phyloP scores from a whole-genome alignment of 2,329 filamentous ascomycete species.

The Phaeosphaeria sp. region DNA sequence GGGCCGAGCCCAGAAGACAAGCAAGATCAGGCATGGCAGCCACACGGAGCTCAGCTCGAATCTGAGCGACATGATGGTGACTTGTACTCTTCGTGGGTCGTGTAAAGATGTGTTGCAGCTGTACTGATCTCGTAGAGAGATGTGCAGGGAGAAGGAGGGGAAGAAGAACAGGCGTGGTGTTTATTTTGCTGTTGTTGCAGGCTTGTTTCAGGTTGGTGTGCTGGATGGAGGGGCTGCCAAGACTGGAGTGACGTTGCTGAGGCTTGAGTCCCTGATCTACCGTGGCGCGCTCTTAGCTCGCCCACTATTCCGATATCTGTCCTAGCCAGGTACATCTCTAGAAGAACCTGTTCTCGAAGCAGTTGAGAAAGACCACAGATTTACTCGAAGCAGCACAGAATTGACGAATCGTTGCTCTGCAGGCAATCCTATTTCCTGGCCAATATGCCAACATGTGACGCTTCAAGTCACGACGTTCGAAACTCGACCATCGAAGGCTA shows the following conservation, averaged over 20 bases:
- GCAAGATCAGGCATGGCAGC: conserved; percentile 50
- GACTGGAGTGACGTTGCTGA: neutral
- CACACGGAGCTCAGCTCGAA: conserved; percentile 43
- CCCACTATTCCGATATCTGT: neutral
- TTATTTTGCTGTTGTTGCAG: conserved; percentile 4
- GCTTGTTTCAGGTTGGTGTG: conserved; percentile 11
- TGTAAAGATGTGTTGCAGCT: neutral
- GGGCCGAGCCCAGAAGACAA: conserved; percentile 73
- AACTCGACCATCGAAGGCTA: too few relatives aligned
- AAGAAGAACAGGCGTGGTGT: neutral
- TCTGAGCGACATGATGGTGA: conserved; percentile 33
- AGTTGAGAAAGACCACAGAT: neutral
- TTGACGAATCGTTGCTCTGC: too few relatives aligned
- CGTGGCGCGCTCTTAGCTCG: neutral
- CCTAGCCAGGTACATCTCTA: neutral
- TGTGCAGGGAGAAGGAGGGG: neutral
- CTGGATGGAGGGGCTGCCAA: conserved; percentile 9
- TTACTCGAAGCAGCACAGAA: too few relatives aligned
- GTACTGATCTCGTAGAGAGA: neutral
- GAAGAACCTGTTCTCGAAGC: too few relatives aligned
- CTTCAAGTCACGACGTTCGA: too few relatives aligned
- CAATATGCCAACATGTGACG: too few relatives aligned
- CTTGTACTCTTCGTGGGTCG: neutral
- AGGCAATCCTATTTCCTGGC: too few relatives aligned
- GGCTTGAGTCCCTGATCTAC: neutral